Base-by-base conservation (phyloP, 2,329 filamentous ascomycete genomes). In the Coccinonectria pachysandricola region DNA sequence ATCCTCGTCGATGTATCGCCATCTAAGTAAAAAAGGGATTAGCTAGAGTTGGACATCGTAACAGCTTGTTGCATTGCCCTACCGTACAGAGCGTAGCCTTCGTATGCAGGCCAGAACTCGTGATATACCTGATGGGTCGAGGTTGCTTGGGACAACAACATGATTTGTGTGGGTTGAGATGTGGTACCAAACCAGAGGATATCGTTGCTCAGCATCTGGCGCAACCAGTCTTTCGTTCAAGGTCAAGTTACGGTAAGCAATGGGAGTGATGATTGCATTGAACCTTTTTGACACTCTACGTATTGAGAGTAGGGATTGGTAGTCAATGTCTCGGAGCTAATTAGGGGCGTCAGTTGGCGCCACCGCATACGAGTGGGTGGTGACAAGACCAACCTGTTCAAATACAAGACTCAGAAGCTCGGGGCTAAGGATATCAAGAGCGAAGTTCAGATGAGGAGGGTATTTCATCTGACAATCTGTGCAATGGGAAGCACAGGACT, bases 341-440 rank as follows among this genome's bases (percentile, higher is more conserved):
- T n/a, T n/a, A n/a, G n/a, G n/a, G n/a, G n/a, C n/a, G n/a, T n/a
- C n/a, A n/a, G n/a, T n/a, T n/a, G n/a, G n/a, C n/a, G n/a, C n/a
- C n/a, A n/a, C n/a, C n/a, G n/a, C n/a, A n/a, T n/a, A n/a, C n/a
- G n/a, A n/a, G n/a, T n/a, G n/a, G n/a, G n/a, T n/a, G n/a, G n/a
- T n/a, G n/a, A n/a, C n/a, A 15, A 19, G 18, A 32, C 39, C 18
- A 46, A 64, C 62, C 43, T 61, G 51, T 37, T 58, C 40, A 14
- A 62, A 49, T 17, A 65, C 53, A 19, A 64, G 42, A 27, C 46
- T 38, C n/a, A 64, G 25, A 10, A 65, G 40, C 42, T 65, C 62
- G 4, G 57, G 51, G 39, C 57, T 62, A 11, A 65, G 50, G 27
- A 50, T 41, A 26, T 52, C 33, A 20, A 48, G 29, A 9, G 39